Evolutionary conservation across 345 rosid species (phyloP).

Genomic region (Boechera divaricarpa): DNA sequence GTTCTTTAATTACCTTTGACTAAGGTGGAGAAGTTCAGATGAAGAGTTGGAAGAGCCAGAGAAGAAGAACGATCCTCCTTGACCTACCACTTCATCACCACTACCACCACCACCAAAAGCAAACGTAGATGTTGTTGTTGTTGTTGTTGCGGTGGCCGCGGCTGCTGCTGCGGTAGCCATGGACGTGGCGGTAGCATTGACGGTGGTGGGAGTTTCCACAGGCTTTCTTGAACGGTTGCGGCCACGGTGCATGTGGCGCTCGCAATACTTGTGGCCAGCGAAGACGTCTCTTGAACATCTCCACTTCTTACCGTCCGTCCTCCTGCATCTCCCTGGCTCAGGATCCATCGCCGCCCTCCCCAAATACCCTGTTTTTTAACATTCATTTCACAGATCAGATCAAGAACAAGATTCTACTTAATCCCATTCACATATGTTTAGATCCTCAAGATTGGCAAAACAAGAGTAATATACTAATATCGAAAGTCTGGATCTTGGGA

Average conservation of each 20-base stretch:
- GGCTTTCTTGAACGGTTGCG: conserved; percentile 99
- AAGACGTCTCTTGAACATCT: conserved; percentile 96
- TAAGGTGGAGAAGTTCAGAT: conserved; percentile 61
- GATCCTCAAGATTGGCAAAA: conserved; percentile 13
- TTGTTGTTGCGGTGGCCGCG: not conserved
- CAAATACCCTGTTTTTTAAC: conserved; percentile 65
- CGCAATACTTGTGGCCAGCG: conserved; percentile 90
- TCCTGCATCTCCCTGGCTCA: conserved; percentile 97
- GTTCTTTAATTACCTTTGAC: conserved; percentile 55
- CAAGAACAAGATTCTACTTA: conserved; percentile 6
- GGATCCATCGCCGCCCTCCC: conserved; percentile 92
- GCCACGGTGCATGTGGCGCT: conserved; percentile 99
- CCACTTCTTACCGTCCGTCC: conserved; percentile 99
- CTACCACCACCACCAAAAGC: conserved; percentile 45
- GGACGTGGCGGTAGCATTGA: conserved; percentile 37
- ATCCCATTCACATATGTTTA: not conserved
- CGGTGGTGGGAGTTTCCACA: conserved; percentile 89
- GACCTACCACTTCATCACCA: conserved; percentile 48
- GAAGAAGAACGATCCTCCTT: conserved; percentile 53
- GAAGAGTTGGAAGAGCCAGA: conserved; percentile 62
- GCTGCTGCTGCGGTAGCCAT: conserved; percentile 48
- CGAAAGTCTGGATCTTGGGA: conserved; percentile 40
- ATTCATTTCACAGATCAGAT: conserved; percentile 49
- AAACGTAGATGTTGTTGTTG: conserved; percentile 34
- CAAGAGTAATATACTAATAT: not conserved